Evolutionary conservation across 441 rosid species (phyloP).

Genomic region (Erodium moschatum): DNA sequence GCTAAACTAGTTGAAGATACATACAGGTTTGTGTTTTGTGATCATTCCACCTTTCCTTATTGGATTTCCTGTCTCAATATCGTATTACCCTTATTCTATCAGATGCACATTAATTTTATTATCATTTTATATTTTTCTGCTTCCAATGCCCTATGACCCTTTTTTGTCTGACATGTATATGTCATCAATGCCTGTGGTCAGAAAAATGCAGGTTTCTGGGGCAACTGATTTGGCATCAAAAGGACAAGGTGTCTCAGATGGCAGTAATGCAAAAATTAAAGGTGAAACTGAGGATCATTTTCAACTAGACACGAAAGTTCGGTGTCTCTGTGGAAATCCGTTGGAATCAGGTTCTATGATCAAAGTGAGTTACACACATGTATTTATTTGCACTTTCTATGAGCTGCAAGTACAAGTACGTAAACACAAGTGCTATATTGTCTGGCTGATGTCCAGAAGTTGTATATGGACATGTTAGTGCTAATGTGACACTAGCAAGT

Average conservation of each 20-base stretch:
- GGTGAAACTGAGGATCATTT: constrained; percentile 54
- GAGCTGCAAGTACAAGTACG: not conserved
- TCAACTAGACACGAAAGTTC: constrained; percentile 55
- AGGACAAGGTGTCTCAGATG: constrained; percentile 59
- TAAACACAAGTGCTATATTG: not conserved
- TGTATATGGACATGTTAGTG: not conserved
- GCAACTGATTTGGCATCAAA: constrained; percentile 84
- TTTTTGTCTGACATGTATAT: constrained; percentile 17
- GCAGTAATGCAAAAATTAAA: constrained; percentile 50
- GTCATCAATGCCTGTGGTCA: constrained; percentile 27
- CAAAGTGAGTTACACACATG: constrained; percentile 36
- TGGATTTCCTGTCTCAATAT: constrained; percentile 8
- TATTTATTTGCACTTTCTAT: not conserved
- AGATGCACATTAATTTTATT: not conserved
- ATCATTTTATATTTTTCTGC: not conserved
- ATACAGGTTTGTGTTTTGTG: constrained; percentile 48
- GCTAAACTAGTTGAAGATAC: constrained; percentile 84
- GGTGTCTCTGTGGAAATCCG: constrained; percentile 84
- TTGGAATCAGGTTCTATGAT: constrained; percentile 67
- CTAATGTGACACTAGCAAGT: not conserved
- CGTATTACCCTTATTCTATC: not conserved
- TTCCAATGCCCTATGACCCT: not conserved
- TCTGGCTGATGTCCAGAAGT: not conserved
- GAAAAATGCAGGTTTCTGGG: constrained; percentile 90
- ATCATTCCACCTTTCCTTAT: not conserved